Conservation (phyloP, 768 basidiomycete genomes). For the Xerocomellus intermedius region DNA sequence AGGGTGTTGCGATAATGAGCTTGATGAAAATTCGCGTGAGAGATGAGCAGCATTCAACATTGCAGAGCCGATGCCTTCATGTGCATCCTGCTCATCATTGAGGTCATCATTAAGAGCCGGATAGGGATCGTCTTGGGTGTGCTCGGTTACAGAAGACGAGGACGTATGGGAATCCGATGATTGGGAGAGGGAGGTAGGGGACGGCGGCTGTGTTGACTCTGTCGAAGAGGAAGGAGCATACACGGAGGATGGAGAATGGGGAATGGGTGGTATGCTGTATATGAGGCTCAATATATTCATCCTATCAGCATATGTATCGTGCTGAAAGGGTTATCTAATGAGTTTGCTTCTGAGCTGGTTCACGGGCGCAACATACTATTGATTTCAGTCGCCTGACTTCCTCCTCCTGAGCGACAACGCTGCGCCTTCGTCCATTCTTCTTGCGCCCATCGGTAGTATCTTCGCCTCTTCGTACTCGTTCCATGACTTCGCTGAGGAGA, state of each 20-base stretch:
- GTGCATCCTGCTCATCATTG: constrained; percentile 36
- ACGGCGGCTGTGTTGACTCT: constrained; percentile 37
- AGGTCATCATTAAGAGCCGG: constrained; percentile 18
- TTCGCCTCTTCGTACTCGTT: constrained; percentile 82
- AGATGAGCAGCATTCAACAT: constrained; percentile 37
- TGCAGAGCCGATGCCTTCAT: constrained; percentile 47
- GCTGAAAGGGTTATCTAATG: constrained; percentile 44
- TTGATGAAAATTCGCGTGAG: constrained; percentile 29
- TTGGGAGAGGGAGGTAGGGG: constrained; percentile 34
- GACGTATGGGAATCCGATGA: constrained; percentile 53
- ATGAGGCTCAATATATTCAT: constrained; percentile 91
- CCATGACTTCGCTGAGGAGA: constrained; percentile 89
- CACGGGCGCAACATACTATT: constrained; percentile 62
- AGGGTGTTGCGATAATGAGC: constrained; percentile 40
- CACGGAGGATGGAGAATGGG: constrained; percentile 57
- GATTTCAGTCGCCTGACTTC: constrained; percentile 83
- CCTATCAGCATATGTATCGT: constrained; percentile 92
- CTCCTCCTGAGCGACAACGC: constrained; percentile 87
- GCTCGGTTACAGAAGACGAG: constrained; percentile 41
- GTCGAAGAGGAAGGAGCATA: constrained; percentile 44
- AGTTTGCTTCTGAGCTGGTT: constrained; percentile 13
- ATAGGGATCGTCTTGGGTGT: constrained; percentile 38
- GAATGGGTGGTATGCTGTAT: constrained; percentile 79
- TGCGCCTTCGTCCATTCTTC: constrained; percentile 62
- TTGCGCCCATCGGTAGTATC: constrained; percentile 69